These are phyloP conservation scores for Crithidia acanthocephali DNA, from an alignment of 208 protist genomes.

Conservation along the genomic window DNA sequence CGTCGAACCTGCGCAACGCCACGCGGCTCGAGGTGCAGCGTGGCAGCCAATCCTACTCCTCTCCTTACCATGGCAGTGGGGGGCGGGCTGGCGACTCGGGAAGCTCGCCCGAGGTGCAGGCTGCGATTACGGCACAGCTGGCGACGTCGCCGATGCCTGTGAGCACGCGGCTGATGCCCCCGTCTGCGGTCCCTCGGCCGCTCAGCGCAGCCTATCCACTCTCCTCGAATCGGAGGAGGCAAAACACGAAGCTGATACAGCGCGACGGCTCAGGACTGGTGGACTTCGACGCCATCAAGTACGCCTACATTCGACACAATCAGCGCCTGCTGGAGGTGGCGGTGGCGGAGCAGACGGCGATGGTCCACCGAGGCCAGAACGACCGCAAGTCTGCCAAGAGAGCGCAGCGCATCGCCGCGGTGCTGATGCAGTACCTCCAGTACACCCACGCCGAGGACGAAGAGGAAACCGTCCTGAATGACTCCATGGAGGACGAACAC, in stretches of 20 bases:
- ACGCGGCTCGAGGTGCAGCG: slow-evolving; percentile 3
- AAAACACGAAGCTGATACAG: no score
- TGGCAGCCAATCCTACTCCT: background rate
- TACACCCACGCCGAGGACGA: slow-evolving; percentile 24
- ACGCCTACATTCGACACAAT: slow-evolving; percentile 18
- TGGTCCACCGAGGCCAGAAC: slow-evolving; percentile 12
- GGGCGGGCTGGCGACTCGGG: background rate
- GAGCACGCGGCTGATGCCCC: background rate
- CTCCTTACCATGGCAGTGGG: background rate
- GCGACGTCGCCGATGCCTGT: slow-evolving; percentile 4
- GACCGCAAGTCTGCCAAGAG: slow-evolving; percentile 28
- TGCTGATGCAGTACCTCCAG: slow-evolving; percentile 34
- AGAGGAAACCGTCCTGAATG: background rate
- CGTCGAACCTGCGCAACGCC: background rate
- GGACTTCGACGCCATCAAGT: slow-evolving; percentile 25
- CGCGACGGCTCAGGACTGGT: background rate
- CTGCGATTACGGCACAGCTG: slow-evolving; percentile 13
- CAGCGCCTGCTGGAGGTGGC: slow-evolving; percentile 31
- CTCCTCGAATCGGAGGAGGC: background rate
- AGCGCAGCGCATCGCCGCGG: slow-evolving; percentile 21
- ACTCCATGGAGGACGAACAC: background rate
- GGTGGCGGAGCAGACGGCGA: slow-evolving; percentile 35
- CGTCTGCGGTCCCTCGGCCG: background rate
- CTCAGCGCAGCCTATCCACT: background rate
- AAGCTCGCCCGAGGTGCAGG: background rate